Evolutionary conservation across 176 grass and related monocot genomes (phyloP).

Genomic region (Paspalum vaginatum): DNA sequence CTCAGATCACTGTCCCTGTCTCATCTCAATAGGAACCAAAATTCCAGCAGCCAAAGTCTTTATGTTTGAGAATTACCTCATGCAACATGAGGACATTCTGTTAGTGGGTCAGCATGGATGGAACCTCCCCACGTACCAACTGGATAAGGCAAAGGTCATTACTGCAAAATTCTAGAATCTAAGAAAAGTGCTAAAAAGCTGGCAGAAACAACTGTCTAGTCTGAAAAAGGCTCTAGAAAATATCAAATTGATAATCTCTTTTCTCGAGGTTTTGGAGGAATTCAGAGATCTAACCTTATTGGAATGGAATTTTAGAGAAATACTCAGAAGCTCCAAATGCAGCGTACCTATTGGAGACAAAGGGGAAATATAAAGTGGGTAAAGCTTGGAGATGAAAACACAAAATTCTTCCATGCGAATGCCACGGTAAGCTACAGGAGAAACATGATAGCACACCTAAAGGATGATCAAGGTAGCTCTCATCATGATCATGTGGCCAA

Average conservation of each 20-base stretch:
- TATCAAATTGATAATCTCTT: not conserved
- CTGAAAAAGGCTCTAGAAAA: not conserved
- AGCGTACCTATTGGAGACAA: not conserved
- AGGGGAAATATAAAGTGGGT: not conserved
- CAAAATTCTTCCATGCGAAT: not conserved
- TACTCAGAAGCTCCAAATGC: not conserved
- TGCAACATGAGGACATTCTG: not conserved
- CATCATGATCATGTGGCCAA: not conserved
- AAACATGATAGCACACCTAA: not conserved
- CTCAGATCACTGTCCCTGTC: not conserved
- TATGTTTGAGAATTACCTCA: not conserved
- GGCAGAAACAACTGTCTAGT: not conserved
- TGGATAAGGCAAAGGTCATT: not conserved
- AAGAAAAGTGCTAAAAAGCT: not conserved
- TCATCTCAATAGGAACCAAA: not conserved
- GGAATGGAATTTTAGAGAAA: not conserved
- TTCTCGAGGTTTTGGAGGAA: not conserved
- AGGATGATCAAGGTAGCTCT: too few species aligned
- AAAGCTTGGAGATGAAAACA: not conserved
- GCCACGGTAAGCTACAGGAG: not conserved
- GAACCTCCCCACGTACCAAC: fast-evolving
- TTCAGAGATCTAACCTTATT: not conserved
- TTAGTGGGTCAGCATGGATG: not conserved
- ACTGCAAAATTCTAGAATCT: not conserved
- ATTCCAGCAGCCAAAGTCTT: not conserved